Percentiles rank a stretch among this genome's conserved stretches.
Conservation (phyloP, 2,329 filamentous ascomycete genomes). For the Dactylellina leptospora region DNA sequence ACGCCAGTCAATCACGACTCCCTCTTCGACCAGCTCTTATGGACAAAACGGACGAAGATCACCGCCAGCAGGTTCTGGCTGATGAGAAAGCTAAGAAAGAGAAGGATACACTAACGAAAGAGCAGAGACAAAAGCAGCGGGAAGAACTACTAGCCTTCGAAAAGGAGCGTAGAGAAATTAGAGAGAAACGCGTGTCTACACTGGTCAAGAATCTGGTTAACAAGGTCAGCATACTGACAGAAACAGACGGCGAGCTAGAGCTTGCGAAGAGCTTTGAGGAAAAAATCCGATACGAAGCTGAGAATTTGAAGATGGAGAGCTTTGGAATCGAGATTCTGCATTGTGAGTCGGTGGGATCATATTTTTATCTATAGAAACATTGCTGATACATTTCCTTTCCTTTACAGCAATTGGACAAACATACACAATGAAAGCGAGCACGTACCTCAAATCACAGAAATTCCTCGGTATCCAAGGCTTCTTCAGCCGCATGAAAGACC, state of each 20-base stretch:
- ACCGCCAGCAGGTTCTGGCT: constrained; percentile 63
- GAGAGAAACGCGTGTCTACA: constrained; percentile 87
- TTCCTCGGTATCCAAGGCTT: constrained; percentile 96
- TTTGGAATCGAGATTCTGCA: constrained; percentile 78
- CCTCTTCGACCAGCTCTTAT: constrained; percentile 85
- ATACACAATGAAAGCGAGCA: constrained; percentile 86
- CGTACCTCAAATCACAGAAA: constrained; percentile 92
- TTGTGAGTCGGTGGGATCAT: too few relatives aligned
- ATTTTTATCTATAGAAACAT: too few relatives aligned
- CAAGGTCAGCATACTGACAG: constrained; percentile 92
- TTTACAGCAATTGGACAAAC: constrained; percentile 80
- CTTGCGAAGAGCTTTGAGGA: constrained; percentile 90
- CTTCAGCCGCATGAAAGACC: constrained; percentile 92
- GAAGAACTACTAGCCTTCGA: constrained; percentile 91
- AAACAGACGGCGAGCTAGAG: constrained; percentile 87
- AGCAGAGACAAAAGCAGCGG: constrained; percentile 92
- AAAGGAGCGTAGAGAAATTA: constrained; percentile 80
- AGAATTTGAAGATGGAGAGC: constrained; percentile 99
- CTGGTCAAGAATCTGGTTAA: constrained; percentile 86
- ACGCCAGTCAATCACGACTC: constrained; percentile 64
- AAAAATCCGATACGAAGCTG: constrained; percentile 92
- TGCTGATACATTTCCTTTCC: too few relatives aligned
- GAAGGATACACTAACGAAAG: constrained; percentile 84
- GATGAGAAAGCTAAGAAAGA: constrained; percentile 74
- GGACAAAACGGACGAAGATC: constrained; percentile 82